These are phyloP conservation scores for Aphanoascus verrucosus DNA, from an alignment of 2,329 filamentous ascomycete species.

Conservation along the genomic window DNA sequence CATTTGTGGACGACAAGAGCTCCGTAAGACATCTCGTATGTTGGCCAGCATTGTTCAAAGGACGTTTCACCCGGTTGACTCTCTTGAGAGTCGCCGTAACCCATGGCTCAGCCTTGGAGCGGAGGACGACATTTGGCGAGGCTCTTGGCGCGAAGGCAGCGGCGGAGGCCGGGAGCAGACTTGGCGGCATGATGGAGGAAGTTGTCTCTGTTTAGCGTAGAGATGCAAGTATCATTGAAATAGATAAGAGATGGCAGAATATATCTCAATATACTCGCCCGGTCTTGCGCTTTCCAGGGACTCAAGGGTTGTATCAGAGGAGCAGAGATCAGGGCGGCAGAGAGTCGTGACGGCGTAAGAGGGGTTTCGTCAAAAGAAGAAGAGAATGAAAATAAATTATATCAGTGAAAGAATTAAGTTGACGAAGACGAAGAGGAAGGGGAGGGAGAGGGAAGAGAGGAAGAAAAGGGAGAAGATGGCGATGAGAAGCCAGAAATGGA, in stretches of 20 bases:
- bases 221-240: conserved; percentile 36
- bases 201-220: conserved; percentile 30
- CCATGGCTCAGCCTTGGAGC: conserved; percentile 89
- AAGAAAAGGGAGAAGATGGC: background rate
- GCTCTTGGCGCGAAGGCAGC: conserved; percentile 91
- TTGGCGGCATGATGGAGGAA: conserved; percentile 63
- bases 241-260: conserved; percentile 33
- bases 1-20: conserved; percentile 76
- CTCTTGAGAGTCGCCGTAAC: conserved; percentile 92
- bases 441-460: background rate
- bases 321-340: background rate
- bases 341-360: background rate
- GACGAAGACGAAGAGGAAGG: conserved; percentile 7
- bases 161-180: conserved; percentile 87
- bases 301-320: background rate
- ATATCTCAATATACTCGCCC: background rate
- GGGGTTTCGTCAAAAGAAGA: conserved; percentile 8
- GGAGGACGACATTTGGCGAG: conserved; percentile 87
- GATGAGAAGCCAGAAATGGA: conserved; percentile 4
- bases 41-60: conserved; percentile 91
- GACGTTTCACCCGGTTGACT: conserved; percentile 92
- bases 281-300: background rate
- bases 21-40: conserved; percentile 93
- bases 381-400: conserved; percentile 1
- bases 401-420: conserved; percentile 8